phyloP scores from a whole-genome alignment of 257 asterid genomes.

The Plantago ovata region DNA sequence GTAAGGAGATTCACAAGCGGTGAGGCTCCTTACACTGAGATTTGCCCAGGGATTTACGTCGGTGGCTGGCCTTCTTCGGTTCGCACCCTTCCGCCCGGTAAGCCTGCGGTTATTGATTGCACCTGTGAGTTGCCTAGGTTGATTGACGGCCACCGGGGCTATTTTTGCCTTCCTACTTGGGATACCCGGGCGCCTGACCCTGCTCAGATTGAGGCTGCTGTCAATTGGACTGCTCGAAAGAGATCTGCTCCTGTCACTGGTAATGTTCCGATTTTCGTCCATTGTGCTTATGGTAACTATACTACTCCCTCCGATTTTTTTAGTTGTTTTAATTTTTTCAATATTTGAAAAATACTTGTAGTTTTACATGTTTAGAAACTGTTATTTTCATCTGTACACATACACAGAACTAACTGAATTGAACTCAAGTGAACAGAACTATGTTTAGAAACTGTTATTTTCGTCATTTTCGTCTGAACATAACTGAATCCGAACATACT shows the following conservation, averaged over 20 bases:
- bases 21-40: conserved; percentile 69
- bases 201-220: conserved; percentile 76
- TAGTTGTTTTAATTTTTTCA: not conserved
- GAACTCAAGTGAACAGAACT: too few species aligned
- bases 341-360: too few species aligned
- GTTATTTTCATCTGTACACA: too few species aligned
- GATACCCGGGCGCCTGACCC: conserved; percentile 89
- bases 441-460: too few species aligned
- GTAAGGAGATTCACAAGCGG: conserved; percentile 70
- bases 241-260: conserved; percentile 63
- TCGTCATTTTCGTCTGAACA: too few species aligned
- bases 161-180: conserved; percentile 85
- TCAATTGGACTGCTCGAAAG: conserved; percentile 91
- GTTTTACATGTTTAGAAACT: too few species aligned
- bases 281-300: conserved; percentile 48
- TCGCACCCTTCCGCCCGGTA: conserved; percentile 76
- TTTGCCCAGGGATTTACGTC: conserved; percentile 66
- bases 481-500: too few species aligned
- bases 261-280: conserved; percentile 63
- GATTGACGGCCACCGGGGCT: conserved; percentile 51
- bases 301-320: not conserved
- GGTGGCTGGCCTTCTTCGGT: conserved; percentile 90
- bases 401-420: too few species aligned
- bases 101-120: conserved; percentile 80
- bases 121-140: conserved; percentile 94